Conservation (phyloP, 164 flowering plant species). For the Annona squamosa region DNA sequence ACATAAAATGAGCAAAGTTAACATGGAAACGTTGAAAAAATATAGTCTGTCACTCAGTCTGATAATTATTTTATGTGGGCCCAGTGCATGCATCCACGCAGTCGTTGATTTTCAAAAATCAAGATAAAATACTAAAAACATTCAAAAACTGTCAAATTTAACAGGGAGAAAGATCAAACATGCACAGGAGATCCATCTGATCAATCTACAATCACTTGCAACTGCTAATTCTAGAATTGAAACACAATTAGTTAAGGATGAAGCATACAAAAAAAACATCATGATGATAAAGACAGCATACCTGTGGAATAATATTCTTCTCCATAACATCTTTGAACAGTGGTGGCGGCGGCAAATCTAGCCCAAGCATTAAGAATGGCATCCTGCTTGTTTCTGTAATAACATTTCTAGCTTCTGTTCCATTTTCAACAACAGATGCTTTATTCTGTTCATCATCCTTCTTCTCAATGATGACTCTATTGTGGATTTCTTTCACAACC, state of each 20-base stretch:
- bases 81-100: too few relatives aligned
- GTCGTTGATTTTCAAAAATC: too few relatives aligned
- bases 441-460: constrained; percentile 46
- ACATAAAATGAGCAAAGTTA: too few relatives aligned
- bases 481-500: constrained; percentile 73
- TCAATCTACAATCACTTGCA: too few relatives aligned
- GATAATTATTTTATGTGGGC: too few relatives aligned
- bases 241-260: background rate
- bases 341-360: constrained; percentile 97
- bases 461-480: constrained; percentile 37
- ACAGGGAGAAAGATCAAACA: too few relatives aligned
- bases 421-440: constrained; percentile 31
- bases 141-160: too few relatives aligned
- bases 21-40: too few relatives aligned
- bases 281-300: constrained; percentile 11
- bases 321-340: constrained; percentile 95
- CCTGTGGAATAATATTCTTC: constrained; percentile 98
- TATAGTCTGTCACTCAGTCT: too few relatives aligned
- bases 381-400: constrained; percentile 53
- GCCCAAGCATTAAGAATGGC: constrained; percentile 97
- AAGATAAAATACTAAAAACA: too few relatives aligned
- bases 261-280: background rate
- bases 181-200: too few relatives aligned
- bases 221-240: too few relatives aligned
- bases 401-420: constrained; percentile 23